Evolutionary conservation across 176 grass and related monocot genomes (phyloP), one percentile per base, ranked within the genome.

Genomic region (Ananas comosus): DNA sequence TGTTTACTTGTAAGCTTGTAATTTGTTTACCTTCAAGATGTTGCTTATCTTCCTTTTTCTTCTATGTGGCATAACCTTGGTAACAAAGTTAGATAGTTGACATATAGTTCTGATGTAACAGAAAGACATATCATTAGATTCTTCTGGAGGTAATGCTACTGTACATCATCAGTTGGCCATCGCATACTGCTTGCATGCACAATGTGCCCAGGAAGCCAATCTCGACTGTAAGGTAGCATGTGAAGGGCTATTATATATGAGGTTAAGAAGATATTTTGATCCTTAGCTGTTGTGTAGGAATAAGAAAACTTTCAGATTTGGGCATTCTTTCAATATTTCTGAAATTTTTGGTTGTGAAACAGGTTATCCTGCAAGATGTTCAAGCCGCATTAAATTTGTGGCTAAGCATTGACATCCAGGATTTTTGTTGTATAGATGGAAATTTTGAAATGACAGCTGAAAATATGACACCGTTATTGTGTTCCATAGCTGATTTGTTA

Each of bases 401-500:
- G 86, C 87, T 65, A 51, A 53, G 64, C 51, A 58, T 89, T n/a
- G 69, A 48, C 56, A 69, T 66, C 33, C 76, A 79, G 58, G 6
- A 67, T 64, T 51, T 66, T 78, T 81, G 13, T 82, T 80, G 70
- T 70, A n/a, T 56, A 64, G 71, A 71, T 70, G 57, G 51, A 25
- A n/a, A 23, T 21, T 79, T 75, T 76, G 71, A 87, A 67, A 53
- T 66, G 11, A 63, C 51, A 82, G 71, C 73, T 68, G 47, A 65
- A 52, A 73, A 80, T 65, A 63, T 80, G 71, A 67, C 92, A 77
- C 81, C 79, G 24, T 61, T 96, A 65, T 77, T 96, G 71, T 96
- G 89, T 84, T 87, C 86, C 70, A 53, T 92, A 13, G 69, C 87
- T 81, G 93, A 96, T 83, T 78, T 96, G 67, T 61, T 96, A 51